Evolutionary conservation across 129 eudicot genomes (phyloP), one percentile per base, ranked within the genome.

Genomic region (Helianthus tuberosus): DNA sequence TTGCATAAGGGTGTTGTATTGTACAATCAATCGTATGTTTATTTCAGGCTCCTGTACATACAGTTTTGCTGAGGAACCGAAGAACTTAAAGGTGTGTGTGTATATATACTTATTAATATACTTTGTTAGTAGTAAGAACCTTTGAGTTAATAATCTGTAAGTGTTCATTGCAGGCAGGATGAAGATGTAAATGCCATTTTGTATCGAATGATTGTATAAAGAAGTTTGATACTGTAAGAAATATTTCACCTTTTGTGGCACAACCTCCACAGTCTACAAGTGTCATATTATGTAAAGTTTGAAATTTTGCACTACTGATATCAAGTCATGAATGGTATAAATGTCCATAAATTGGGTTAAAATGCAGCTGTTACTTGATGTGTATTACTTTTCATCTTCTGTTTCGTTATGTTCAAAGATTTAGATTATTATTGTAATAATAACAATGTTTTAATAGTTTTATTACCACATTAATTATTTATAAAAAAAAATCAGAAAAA

Each of bases 151-250:
- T 62, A 25, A 41, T 63, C 43, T 70, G 13, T 70, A 32, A 1
- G 63, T 78, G 27, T 77, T 51, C 14, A 14, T 78, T 70, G 71
- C 72, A 62, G 77, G 71, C 72, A 62, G 77, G 77, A 78, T 64
- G 82, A 77, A 64, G 77, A 78, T 78, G 77, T 78, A 71, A 71
- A 71, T 64, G 78, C 48, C 73, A 16, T 71, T 55, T 55, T 78
- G 44, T 78, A 53, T 29, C 35, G 44, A 63, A 54, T 11, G 16
- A 15, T 27, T 63, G 25, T 41, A 29, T 64, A 63, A 39, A 17
- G 52, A 52, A 71, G 32, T 71, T 43, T 11, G n/a, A 52, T 35
- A 55, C 55, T 78, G 52, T 53, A 78, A 53, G 73, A 72, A 63
- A 27, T 8, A 15, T 36, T 17, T 58, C 11, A 5, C 39, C 72